Evolutionary conservation across 1,139 yeast species (phyloP), one percentile per base, ranked within the genome.

Genomic region (Taphrina flavorubra): DNA sequence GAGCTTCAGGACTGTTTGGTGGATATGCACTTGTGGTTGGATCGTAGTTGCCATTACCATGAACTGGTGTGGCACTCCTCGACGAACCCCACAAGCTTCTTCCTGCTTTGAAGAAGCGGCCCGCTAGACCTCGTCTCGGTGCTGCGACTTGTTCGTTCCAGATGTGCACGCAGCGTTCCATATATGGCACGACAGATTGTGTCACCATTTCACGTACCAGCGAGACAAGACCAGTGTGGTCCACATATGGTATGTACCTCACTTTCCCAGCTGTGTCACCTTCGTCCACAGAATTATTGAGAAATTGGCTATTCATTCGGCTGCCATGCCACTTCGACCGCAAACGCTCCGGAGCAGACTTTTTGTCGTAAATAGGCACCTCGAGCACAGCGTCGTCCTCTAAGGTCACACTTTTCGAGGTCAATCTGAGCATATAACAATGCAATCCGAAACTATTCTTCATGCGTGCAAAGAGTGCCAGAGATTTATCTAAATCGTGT

Each of bases 111-210:
- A 91, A 88, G 71, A 90, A 82, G 70, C 95, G 79, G 13, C 92
- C 89, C 0, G 96, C 85, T 34, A 90, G 80, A 46, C 92, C 88
- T 72, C 86, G 84, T 72, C 90, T 88, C 55, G 86, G 85, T 36
- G 88, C 85, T 60, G 75, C 74, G 44, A 84, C 77, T 73, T 86
- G 88, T 74, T 92, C 92, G 75, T 87, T 89, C 97, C 96, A 88
- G n/a, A 84, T 74, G 68, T 88, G 81, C 57, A 90, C 82, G 76
- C 90, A 85, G 65, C 82, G 78, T 75, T 89, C 92, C 96, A 91
- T 89, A 75, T 86, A 91, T 0, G 96, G 94, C 1, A 89, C 81
- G 66, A 91, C 79, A 70, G 81, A 81, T 73, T 84, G 85, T 64
- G 83, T 83, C 10, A 88, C 82, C 65, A 86, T 80, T 49, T 87